phyloP scores from a whole-genome alignment of 257 asterid genomes.

The Jaltomata sinuosa region DNA sequence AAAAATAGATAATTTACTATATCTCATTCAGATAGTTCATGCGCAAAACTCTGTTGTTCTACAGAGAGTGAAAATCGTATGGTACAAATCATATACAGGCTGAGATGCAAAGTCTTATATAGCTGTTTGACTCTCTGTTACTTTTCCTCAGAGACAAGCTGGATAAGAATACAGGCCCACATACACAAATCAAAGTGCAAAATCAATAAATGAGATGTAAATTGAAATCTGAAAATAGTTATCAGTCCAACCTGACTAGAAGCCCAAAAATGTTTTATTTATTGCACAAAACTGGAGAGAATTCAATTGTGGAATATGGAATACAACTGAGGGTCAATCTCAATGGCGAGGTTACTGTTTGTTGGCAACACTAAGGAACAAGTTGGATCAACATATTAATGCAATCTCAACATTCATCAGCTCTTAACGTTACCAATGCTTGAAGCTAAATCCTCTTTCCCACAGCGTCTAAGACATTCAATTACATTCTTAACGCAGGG shows the following conservation, averaged over 20 bases:
- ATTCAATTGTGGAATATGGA: not conserved
- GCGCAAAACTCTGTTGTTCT: not conserved
- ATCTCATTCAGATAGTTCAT: not conserved
- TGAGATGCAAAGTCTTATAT: not conserved
- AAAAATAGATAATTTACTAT: not conserved
- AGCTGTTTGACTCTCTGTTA: not conserved
- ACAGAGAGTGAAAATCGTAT: not conserved
- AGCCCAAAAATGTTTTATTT: not conserved
- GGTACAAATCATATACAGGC: not conserved
- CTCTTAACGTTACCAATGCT: constrained; percentile 7
- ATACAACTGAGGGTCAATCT: not conserved
- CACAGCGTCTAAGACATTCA: constrained; percentile 17
- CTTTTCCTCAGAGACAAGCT: not conserved
- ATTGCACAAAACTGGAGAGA: not conserved
- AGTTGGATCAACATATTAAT: not conserved
- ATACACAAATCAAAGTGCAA: not conserved
- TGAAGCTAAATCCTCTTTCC: constrained; percentile 40
- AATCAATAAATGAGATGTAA: not conserved
- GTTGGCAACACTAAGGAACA: not conserved
- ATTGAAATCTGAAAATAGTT: not conserved
- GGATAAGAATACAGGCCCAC: not conserved
- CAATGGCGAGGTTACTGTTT: not conserved
- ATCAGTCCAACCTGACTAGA: not conserved
- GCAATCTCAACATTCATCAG: not conserved
- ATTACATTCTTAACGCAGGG: constrained; percentile 19